These are phyloP conservation scores for Cystofilobasidium capitatum DNA, from an alignment of 768 basidiomycete genomes.

Conservation along the genomic window DNA sequence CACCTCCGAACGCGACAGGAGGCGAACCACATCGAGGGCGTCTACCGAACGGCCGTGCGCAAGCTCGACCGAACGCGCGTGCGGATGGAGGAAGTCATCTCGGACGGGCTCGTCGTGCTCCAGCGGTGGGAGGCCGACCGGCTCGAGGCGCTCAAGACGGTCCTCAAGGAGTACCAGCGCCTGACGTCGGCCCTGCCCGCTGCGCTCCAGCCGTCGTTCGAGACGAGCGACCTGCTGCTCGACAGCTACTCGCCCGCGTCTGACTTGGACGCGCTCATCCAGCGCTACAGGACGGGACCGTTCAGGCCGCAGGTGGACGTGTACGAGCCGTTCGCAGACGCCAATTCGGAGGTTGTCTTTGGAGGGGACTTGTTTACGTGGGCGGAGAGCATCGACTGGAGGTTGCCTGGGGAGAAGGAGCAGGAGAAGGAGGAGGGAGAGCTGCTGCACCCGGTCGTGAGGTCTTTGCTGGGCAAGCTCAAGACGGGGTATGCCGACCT, in stretches of 20 bases:
- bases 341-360: slow-evolving; percentile 11
- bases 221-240: slow-evolving; percentile 17
- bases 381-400: slow-evolving; percentile 21
- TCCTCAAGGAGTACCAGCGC: slow-evolving; percentile 23
- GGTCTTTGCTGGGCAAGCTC: slow-evolving; percentile 8
- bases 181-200: not conserved
- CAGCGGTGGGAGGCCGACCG: slow-evolving; percentile 25
- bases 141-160: slow-evolving; percentile 22
- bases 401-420: slow-evolving; percentile 13
- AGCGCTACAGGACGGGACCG: slow-evolving; percentile 19
- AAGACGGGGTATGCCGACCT: slow-evolving; percentile 6
- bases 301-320: slow-evolving; percentile 19
- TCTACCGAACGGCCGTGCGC: slow-evolving; percentile 14
- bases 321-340: slow-evolving; percentile 22
- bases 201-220: slow-evolving; percentile 6
- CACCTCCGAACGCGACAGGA: slow-evolving; percentile 12
- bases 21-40: slow-evolving; percentile 7
- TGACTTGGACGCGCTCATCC: slow-evolving; percentile 23
- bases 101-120: slow-evolving; percentile 13
- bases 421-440: slow-evolving; percentile 9
- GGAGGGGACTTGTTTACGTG: slow-evolving; percentile 10
- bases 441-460: slow-evolving; percentile 14
- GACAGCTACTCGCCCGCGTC: slow-evolving; percentile 22
- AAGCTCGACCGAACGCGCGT: slow-evolving; percentile 20
- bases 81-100: slow-evolving; percentile 25